Percentiles rank a stretch among this genome's conserved stretches.
Evolutionary conservation across 306 rosid species (phyloP).

Genomic region (Lotus japonicus): DNA sequence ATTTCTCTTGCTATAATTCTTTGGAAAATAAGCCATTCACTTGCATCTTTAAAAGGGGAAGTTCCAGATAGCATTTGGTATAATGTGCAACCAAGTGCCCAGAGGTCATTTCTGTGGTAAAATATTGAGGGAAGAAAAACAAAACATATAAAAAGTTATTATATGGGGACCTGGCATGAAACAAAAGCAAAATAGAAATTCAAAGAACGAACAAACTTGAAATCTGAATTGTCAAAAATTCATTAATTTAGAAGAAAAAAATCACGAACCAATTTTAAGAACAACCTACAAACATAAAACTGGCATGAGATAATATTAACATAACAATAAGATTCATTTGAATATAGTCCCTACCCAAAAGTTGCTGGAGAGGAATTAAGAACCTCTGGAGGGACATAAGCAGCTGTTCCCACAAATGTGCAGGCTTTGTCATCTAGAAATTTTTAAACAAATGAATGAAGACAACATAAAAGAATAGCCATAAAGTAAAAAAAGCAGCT

Average conservation of each 20-base stretch:
- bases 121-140: too few species aligned
- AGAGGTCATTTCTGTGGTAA: slow-evolving; percentile 89
- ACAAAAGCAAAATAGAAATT: slow-evolving; percentile 14
- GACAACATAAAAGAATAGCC: slow-evolving; percentile 2
- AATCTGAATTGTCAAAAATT: neutral
- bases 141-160: slow-evolving; percentile 23
- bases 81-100: slow-evolving; percentile 99
- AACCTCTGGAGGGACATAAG: slow-evolving; percentile 99
- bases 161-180: neutral
- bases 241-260: neutral
- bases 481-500: slow-evolving; percentile 1
- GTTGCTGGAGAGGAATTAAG: slow-evolving; percentile 99
- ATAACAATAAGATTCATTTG: neutral
- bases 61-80: slow-evolving; percentile 99
- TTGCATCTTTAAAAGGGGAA: slow-evolving; percentile 97
- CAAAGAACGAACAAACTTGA: neutral
- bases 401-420: slow-evolving; percentile 99
- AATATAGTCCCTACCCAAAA: slow-evolving; percentile 58
- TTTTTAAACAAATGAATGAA: neutral
- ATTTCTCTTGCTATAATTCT: slow-evolving; percentile 94
- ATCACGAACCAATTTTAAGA: neutral
- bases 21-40: slow-evolving; percentile 99
- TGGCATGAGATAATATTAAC: slow-evolving; percentile 8
- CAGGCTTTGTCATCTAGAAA: slow-evolving; percentile 90
- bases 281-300: neutral